phyloP scores from a whole-genome alignment of 2,329 filamentous ascomycete genomes.

The Fusarium drepaniforme region DNA sequence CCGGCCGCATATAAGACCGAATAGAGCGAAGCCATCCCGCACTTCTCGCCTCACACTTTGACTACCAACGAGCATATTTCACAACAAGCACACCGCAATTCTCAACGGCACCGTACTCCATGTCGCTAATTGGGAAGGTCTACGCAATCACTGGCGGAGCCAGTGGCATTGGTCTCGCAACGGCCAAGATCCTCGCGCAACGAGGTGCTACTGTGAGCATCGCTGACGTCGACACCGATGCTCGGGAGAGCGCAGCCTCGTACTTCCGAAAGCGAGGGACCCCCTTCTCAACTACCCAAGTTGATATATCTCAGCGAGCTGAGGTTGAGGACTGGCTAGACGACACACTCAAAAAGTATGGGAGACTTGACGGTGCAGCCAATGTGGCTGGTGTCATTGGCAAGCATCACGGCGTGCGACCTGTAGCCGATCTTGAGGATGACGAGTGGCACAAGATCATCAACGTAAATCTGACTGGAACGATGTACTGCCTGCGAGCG shows the following conservation, averaged over 20 bases:
- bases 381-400: conserved; percentile 68
- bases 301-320: conserved; percentile 61
- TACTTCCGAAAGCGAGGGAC: conserved; percentile 46
- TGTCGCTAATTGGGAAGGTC: conserved; percentile 50
- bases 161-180: conserved; percentile 58
- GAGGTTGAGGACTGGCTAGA: conserved; percentile 66
- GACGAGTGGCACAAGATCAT: conserved; percentile 63
- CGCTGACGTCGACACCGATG: conserved; percentile 51
- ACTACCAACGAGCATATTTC: background rate
- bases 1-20: conserved; percentile 1
- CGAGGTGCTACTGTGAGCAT: conserved; percentile 55
- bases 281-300: conserved; percentile 52
- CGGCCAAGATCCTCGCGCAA: conserved; percentile 52
- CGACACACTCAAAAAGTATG: conserved; percentile 60
- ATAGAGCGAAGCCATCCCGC: background rate
- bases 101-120: conserved; percentile 11
- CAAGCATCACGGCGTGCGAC: conserved; percentile 54
- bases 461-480: conserved; percentile 62
- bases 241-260: conserved; percentile 45
- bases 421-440: conserved; percentile 59
- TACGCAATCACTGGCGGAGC: conserved; percentile 58
- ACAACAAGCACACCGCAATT: background rate
- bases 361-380: conserved; percentile 65
- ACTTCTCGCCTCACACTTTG: background rate
- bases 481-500: conserved; percentile 63